These are phyloP conservation scores for Helotiales sp. DNA, from an alignment of 2,329 filamentous ascomycete species.

Conservation along the genomic window DNA sequence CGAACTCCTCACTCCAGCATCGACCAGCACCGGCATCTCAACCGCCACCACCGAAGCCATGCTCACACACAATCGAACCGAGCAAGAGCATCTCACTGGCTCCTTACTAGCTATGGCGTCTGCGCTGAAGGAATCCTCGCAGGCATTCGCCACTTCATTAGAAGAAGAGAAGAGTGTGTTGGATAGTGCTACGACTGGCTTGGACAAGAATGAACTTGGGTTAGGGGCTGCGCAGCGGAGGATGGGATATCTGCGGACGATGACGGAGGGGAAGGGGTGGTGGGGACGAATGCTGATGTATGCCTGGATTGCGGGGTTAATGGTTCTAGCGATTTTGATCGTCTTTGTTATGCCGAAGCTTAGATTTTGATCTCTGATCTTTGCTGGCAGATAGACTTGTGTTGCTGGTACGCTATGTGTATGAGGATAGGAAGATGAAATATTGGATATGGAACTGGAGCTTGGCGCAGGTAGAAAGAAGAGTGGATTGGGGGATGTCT, in stretches of 20 bases:
- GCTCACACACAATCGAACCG: slow-evolving; percentile 75
- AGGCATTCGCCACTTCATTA: slow-evolving; percentile 72
- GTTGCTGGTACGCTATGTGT: neutral
- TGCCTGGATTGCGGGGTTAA: slow-evolving; percentile 80
- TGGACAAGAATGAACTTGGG: slow-evolving; percentile 76
- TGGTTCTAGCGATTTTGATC: slow-evolving; percentile 76
- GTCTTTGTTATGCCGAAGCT: slow-evolving; percentile 90
- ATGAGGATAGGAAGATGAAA: neutral
- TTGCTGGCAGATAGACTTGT: neutral
- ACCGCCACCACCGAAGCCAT: slow-evolving; percentile 70
- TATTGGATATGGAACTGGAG: neutral
- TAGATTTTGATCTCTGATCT: slow-evolving; percentile 67
- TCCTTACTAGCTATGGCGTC: slow-evolving; percentile 82
- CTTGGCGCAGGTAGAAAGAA: neutral
- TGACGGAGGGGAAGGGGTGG: slow-evolving; percentile 90
- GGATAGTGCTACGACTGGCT: slow-evolving; percentile 70
- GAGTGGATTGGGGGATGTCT: neutral
- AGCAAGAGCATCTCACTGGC: slow-evolving; percentile 82
- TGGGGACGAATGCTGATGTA: slow-evolving; percentile 85
- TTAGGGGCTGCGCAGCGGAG: slow-evolving; percentile 77
- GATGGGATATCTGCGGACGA: slow-evolving; percentile 77
- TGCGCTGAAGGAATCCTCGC: slow-evolving; percentile 75
- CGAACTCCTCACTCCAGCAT: slow-evolving; percentile 34
- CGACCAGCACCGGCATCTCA: slow-evolving; percentile 42
- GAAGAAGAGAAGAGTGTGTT: slow-evolving; percentile 75